phyloP scores from a whole-genome alignment of 495 filamentous ascomycete genomes.

The Haplographium delicatum region DNA sequence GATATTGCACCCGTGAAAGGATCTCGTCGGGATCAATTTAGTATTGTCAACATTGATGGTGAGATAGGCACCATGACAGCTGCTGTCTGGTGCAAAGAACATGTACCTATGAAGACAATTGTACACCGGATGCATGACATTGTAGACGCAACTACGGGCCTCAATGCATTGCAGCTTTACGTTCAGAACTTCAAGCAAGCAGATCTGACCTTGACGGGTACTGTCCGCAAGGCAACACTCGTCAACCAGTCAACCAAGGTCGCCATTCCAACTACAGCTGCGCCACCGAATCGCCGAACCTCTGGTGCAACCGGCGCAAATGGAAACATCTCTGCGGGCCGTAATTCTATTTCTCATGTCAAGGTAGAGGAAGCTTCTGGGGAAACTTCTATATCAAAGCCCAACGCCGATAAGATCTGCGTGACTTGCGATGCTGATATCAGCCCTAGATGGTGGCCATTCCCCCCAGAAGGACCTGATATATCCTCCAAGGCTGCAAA shows the following conservation, averaged over 20 bases:
- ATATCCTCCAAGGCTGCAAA: background rate
- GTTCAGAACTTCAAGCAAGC: conserved; percentile 89
- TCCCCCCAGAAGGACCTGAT: conserved; percentile 3
- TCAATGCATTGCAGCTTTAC: conserved; percentile 79
- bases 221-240: conserved; percentile 70
- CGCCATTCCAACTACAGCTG: conserved; percentile 3
- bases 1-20: conserved; percentile 88
- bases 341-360: conserved; percentile 27
- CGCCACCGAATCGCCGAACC: conserved; percentile 17
- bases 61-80: conserved; percentile 75
- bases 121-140: conserved; percentile 75
- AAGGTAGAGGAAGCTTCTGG: conserved; percentile 29
- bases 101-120: conserved; percentile 58
- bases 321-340: background rate
- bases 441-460: conserved; percentile 57
- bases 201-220: conserved; percentile 82
- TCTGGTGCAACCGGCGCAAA: conserved; percentile 16
- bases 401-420: conserved; percentile 26
- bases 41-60: conserved; percentile 65
- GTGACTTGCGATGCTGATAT: conserved; percentile 53
- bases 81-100: conserved; percentile 85
- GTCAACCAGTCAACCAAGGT: conserved; percentile 24
- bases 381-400: background rate
- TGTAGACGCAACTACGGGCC: conserved; percentile 50
- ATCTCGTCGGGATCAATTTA: conserved; percentile 70